phyloP scores from a whole-genome alignment of 495 filamentous ascomycete species.

The Platismatia glauca region DNA sequence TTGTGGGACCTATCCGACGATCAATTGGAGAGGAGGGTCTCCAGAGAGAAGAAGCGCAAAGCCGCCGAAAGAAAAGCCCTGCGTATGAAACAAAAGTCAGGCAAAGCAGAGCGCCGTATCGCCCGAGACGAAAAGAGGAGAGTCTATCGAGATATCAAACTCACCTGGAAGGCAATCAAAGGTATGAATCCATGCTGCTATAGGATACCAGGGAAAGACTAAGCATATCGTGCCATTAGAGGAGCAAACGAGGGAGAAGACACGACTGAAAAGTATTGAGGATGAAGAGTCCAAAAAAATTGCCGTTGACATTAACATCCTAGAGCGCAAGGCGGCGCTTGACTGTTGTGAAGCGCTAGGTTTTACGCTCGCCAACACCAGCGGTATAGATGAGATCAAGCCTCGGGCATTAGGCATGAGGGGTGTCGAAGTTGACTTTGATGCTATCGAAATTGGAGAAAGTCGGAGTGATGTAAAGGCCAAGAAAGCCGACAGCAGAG shows the following conservation, averaged over 20 bases:
- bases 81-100: slow-evolving; percentile 25
- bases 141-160: slow-evolving; percentile 25
- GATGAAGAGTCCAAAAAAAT: slow-evolving; percentile 27
- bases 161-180: slow-evolving; percentile 26
- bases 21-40: slow-evolving; percentile 25
- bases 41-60: slow-evolving; percentile 24
- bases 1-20: slow-evolving; percentile 31
- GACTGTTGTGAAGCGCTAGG: slow-evolving; percentile 20
- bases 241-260: slow-evolving; percentile 20
- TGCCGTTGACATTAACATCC: slow-evolving; percentile 22
- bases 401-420: slow-evolving; percentile 26
- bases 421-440: slow-evolving; percentile 26
- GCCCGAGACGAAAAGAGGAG: slow-evolving; percentile 27
- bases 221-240: slow-evolving; percentile 9
- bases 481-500: slow-evolving; percentile 18
- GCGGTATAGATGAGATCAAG: slow-evolving; percentile 24
- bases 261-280: slow-evolving; percentile 19
- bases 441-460: slow-evolving; percentile 19
- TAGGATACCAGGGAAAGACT: background rate
- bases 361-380: slow-evolving; percentile 25
- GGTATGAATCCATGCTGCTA: slow-evolving; percentile 8
- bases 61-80: slow-evolving; percentile 25
- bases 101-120: slow-evolving; percentile 25
- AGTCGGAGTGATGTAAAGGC: slow-evolving; percentile 12
- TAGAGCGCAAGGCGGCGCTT: slow-evolving; percentile 23